Percentiles rank a stretch among this genome's conserved stretches.
These are phyloP conservation scores for Trichosporon faecale DNA, from an alignment of 1,284 basidiomycete species.

Conservation along the genomic window DNA sequence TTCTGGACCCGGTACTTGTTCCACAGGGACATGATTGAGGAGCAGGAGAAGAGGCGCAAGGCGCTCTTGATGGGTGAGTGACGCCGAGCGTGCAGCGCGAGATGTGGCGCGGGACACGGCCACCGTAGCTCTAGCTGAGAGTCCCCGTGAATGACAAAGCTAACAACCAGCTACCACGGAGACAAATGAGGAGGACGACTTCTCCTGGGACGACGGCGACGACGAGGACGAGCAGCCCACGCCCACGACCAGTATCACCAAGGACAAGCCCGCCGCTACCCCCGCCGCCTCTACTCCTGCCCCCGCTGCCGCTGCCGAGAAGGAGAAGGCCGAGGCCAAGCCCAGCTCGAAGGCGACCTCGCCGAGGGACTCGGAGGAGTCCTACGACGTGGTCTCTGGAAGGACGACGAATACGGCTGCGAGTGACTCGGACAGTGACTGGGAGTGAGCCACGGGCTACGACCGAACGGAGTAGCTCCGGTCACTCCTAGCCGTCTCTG, in stretches of 20 bases:
- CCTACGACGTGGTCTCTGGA: constrained; percentile 51
- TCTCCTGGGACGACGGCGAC: constrained; percentile 53
- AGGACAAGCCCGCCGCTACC: background rate
- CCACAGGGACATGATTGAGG: constrained; percentile 77
- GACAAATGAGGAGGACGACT: constrained; percentile 38
- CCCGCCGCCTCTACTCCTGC: constrained; percentile 6
- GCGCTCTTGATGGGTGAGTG: constrained; percentile 69
- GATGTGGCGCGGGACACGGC: too few species aligned
- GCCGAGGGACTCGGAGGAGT: constrained; percentile 53
- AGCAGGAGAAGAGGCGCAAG: constrained; percentile 77
- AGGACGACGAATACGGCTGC: constrained; percentile 37
- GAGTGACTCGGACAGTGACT: constrained; percentile 51
- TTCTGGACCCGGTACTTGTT: constrained; percentile 95
- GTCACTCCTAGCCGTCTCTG: too few species aligned
- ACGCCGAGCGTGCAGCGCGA: background rate
- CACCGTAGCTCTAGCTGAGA: too few species aligned
- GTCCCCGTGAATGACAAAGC: background rate
- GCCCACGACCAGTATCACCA: background rate
- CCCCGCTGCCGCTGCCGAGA: constrained; percentile 9
- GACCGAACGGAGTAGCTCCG: too few species aligned
- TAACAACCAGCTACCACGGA: constrained; percentile 3
- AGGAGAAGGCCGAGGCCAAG: constrained; percentile 12
- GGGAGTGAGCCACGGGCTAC: constrained; percentile 41
- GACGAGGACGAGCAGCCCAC: constrained; percentile 13
- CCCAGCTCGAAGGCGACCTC: constrained; percentile 32